Evolutionary conservation across 495 filamentous ascomycete species (phyloP).

Genomic region (Penicillium roqueforti): DNA sequence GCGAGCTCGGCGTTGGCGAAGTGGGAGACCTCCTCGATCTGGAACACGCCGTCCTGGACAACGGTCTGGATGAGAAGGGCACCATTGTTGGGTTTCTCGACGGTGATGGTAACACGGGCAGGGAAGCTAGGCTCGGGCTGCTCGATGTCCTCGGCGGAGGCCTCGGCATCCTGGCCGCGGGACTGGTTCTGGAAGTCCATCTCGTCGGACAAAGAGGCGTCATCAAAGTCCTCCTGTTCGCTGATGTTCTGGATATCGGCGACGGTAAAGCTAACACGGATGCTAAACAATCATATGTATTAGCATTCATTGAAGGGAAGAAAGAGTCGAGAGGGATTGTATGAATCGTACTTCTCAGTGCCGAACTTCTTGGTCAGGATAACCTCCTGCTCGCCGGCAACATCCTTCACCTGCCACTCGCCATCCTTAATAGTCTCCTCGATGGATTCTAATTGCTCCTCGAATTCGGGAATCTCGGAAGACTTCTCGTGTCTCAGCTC

Average conservation of each 20-base stretch:
- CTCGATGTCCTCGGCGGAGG: conserved; percentile 52
- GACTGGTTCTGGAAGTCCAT: conserved; percentile 51
- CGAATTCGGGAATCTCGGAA: conserved; percentile 35
- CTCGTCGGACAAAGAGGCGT: conserved; percentile 48
- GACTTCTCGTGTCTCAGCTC: conserved; percentile 47
- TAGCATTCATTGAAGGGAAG: conserved; percentile 1
- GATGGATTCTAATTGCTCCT: conserved; percentile 64
- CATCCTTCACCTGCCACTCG: conserved; percentile 67
- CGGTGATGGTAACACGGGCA: conserved; percentile 75
- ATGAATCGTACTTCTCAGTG: conserved; percentile 66
- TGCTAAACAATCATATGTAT: conserved; percentile 46
- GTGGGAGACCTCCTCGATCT: conserved; percentile 89
- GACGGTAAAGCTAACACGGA: conserved; percentile 89
- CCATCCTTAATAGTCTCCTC: conserved; percentile 74
- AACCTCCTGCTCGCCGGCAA: conserved; percentile 80
- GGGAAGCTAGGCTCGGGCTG: conserved; percentile 64
- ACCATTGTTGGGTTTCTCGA: conserved; percentile 79
- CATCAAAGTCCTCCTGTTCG: conserved; percentile 52
- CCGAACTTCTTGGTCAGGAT: conserved; percentile 75
- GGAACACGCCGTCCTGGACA: conserved; percentile 80
- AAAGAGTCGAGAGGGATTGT: neutral
- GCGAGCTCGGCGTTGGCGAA: conserved; percentile 71
- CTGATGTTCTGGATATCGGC: conserved; percentile 78
- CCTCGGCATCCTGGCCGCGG: conserved; percentile 27
- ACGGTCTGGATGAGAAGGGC: conserved; percentile 82